Evolutionary conservation across 2,329 filamentous ascomycete genomes (phyloP), one percentile per base, ranked within the genome.

Genomic region (Saccharata proteae): DNA sequence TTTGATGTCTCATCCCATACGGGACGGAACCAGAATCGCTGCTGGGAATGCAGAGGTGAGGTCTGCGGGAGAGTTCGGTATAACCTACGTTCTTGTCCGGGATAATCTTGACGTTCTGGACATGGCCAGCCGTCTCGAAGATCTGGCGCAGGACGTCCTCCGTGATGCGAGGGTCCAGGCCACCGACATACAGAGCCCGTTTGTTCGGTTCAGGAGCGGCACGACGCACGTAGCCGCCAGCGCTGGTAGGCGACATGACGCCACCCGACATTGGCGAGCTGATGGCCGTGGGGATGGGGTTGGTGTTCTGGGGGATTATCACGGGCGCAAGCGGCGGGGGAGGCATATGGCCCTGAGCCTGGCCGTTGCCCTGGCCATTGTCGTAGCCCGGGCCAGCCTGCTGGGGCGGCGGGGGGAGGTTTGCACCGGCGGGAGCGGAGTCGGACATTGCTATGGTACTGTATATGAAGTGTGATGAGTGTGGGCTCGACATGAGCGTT

Each of bases 71-170:
- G 30, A 32, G 35, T 8, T 8, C 12, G 41, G 40, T 39, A 32
- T 40, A 38, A 75, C 84, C 72, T 65, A 93, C 86, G 62, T 94
- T 98, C 71, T 98, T 98, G 69, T 98, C 90, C 31, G 90, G 90
- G 56, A 98, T 98, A 53, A 98, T 94, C 70, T 98, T 98, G 55
- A 98, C 90, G 52, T 84, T 94, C 62, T 93, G 80, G 42, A 98
- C 90, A 61, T 98, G 90, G 35, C 90, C 90, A 37, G 86, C 94
- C 5, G 90, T 98, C 67, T 98, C 90, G 52, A 98, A 98, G 48
- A 96, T 96, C 59, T 96, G 88, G 52, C 85, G 84, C 57, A 96
- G 62, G 35, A 96, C 84, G 53, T 96, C 88, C 61, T 96, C 88
- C 18, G 88, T 94, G 40, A 96, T 88, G 43, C 90, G 75, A 48